Evolutionary conservation across 2,329 filamentous ascomycete genomes (phyloP), one percentile per base, ranked within the genome.

Genomic region (Macrophomina tecta): DNA sequence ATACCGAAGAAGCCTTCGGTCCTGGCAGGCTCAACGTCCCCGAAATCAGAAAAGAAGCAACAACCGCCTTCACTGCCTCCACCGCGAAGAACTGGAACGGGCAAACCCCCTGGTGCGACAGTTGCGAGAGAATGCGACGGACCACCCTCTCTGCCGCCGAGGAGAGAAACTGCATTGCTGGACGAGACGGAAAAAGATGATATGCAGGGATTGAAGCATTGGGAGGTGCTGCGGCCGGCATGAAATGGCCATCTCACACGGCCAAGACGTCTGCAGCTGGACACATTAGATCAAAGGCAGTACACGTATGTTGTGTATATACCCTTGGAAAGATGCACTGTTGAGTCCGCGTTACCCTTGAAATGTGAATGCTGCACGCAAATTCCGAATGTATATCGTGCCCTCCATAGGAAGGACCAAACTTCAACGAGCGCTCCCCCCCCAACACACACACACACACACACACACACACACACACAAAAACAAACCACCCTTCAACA

Each of bases 191-290:
- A 64, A 6, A 76, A 76, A 30, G 76, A 76, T 36, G 76, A 75
- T 14, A 64, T 78, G 70, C 72, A 73, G 51, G 71, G 69, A 40
- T 71, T 79, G 72, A 74, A 66, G 68, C 76, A 75, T 45, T 80
- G 78, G 78, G 78, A 80, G 69, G 78, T 79, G 34, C 68, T 80
- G 62, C 74, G 70, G 65, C 78, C 78, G 30, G 66, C 45, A 11
- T 65, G 52, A 65, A 18, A 16, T 7, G 36, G 36, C 11, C 7
- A 38, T 12, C 11, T 7, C 11, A 38, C 36, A 38, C 11, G 6
- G 36, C 36, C 6, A 38, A 38, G 11, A 38, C 6, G 36, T 38
- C 11, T 12, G 11, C 36, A 3, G 36, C 36, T n/a, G 58, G 4
- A 28, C 5, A 34, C 8, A 49, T 18, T 12, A 38, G 16, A 9